phyloP scores from a whole-genome alignment of 225 moss, liverwort and hornwort species.

The Anthoceros angustus region DNA sequence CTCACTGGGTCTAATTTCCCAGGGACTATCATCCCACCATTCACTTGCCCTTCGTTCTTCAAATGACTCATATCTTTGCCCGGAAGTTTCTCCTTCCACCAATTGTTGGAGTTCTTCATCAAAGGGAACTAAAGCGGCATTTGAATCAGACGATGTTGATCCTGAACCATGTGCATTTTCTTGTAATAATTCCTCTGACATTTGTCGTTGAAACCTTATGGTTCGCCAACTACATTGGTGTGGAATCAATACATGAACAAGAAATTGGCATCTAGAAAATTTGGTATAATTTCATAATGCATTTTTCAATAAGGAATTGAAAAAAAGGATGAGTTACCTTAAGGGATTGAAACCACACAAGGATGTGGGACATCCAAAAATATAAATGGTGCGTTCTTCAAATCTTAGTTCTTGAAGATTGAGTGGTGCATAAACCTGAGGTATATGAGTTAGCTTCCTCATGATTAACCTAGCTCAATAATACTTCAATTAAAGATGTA shows the following conservation, averaged over 20 bases:
- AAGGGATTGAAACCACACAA: slow-evolving; percentile 59
- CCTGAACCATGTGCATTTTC: slow-evolving; percentile 17
- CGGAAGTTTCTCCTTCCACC: slow-evolving; percentile 39
- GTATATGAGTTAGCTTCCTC: not conserved
- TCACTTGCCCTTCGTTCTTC: slow-evolving; percentile 23
- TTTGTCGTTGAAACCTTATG: slow-evolving; percentile 71
- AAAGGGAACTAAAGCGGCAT: not conserved
- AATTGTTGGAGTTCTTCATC: slow-evolving; percentile 12
- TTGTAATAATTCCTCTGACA: slow-evolving; percentile 21
- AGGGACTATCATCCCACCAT: slow-evolving; percentile 64
- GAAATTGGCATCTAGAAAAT: not conserved
- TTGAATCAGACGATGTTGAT: slow-evolving; percentile 3
- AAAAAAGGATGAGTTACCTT: slow-evolving; percentile 18
- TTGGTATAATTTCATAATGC: not conserved
- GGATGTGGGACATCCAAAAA: slow-evolving; percentile 66
- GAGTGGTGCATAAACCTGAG: slow-evolving; percentile 76
- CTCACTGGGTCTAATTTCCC: slow-evolving; percentile 33
- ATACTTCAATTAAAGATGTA: not conserved
- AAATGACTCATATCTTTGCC: slow-evolving; percentile 20
- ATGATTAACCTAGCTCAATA: not conserved
- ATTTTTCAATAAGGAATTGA: not conserved
- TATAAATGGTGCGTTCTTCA: slow-evolving; percentile 62
- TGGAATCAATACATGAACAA: not conserved
- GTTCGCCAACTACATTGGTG: slow-evolving; percentile 58
- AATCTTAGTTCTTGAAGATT: slow-evolving; percentile 42